A percentile compares a stretch with the other conserved stretches of the same genome.
Evolutionary conservation across 202 grass and related monocot species (phyloP).

Genomic region (Elaeis oleifera): DNA sequence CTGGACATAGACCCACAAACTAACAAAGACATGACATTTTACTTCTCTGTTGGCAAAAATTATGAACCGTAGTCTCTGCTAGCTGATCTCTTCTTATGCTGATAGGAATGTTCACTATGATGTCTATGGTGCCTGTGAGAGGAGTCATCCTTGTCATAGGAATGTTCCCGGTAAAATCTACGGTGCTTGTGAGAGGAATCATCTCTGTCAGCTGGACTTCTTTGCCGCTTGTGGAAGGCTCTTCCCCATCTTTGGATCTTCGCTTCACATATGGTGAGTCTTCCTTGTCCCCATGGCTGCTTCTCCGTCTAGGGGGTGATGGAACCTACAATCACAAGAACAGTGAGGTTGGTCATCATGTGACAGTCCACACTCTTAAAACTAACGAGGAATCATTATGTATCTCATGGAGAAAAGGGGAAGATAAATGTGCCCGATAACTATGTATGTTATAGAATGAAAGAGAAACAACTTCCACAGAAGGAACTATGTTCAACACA

Average conservation of each 20-base stretch:
- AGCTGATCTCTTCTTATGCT: conserved; percentile 4
- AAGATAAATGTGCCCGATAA: no score
- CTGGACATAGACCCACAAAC: not conserved
- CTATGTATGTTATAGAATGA: no score
- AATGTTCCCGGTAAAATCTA: conserved; percentile 21
- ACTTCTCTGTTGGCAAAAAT: not conserved
- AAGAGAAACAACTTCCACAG: no score
- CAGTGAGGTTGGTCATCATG: no score
- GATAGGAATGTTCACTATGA: conserved; percentile 1
- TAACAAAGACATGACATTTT: no score
- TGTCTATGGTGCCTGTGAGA: conserved; percentile 10
- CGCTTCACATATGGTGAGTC: conserved; percentile 45
- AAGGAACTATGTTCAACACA: no score
- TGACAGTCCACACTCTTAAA: no score
- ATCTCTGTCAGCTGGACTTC: conserved; percentile 15
- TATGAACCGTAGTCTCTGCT: conserved; percentile 16
- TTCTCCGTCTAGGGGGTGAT: conserved; percentile 46
- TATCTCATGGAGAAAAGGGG: no score
- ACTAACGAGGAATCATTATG: no score
- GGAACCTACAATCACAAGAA: conserved; percentile 36
- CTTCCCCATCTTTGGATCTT: conserved; percentile 38
- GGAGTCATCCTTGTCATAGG: conserved; percentile 21
- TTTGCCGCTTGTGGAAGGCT: conserved; percentile 25
- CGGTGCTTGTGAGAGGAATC: conserved; percentile 23
- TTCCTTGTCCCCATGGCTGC: conserved; percentile 19